Percentiles rank a stretch among this genome's conserved stretches.
phyloP scores from a whole-genome alignment of 2,329 filamentous ascomycete genomes.

The Harringtonia lauricola region DNA sequence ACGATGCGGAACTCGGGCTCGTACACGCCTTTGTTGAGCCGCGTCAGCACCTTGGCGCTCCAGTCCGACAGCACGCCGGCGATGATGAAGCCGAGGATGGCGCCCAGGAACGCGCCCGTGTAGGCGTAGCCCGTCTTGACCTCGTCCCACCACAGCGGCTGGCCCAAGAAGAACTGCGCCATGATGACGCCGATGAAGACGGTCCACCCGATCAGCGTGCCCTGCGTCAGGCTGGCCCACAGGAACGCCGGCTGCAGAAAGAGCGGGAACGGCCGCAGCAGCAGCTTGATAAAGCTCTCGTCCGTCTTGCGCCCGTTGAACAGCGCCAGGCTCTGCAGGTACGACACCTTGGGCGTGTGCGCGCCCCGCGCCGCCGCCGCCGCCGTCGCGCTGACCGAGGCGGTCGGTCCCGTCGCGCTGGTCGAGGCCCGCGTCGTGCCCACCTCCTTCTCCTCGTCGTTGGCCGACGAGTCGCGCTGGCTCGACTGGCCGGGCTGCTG shows the following conservation, averaged over 20 bases:
- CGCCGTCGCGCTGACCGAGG: slow-evolving; percentile 4
- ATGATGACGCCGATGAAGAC: slow-evolving; percentile 82
- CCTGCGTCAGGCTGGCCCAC: slow-evolving; percentile 72
- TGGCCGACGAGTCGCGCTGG: slow-evolving; percentile 6
- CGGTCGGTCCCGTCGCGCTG: not conserved
- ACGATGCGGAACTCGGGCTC: slow-evolving; percentile 86
- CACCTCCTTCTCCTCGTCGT: slow-evolving; percentile 6
- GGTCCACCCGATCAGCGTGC: slow-evolving; percentile 88
- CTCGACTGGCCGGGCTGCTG: not conserved
- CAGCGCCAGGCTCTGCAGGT: slow-evolving; percentile 46
- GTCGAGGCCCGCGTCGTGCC: not conserved
- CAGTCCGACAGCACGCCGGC: slow-evolving; percentile 65
- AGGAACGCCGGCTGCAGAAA: slow-evolving; percentile 77
- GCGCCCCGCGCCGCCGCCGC: slow-evolving; percentile 1
- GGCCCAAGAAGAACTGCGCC: slow-evolving; percentile 70
- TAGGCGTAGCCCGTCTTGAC: slow-evolving; percentile 80
- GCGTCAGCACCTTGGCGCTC: slow-evolving; percentile 59
- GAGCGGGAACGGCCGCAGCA: slow-evolving; percentile 68
- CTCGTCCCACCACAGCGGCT: slow-evolving; percentile 72
- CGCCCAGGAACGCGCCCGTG: slow-evolving; percentile 74
- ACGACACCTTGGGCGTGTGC: slow-evolving; percentile 42
- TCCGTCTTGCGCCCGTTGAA: slow-evolving; percentile 79
- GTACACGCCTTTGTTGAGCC: slow-evolving; percentile 67
- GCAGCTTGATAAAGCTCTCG: slow-evolving; percentile 55
- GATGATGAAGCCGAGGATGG: slow-evolving; percentile 65